Conservation (phyloP, 148 eudicot species). For the Drosera capensis region DNA sequence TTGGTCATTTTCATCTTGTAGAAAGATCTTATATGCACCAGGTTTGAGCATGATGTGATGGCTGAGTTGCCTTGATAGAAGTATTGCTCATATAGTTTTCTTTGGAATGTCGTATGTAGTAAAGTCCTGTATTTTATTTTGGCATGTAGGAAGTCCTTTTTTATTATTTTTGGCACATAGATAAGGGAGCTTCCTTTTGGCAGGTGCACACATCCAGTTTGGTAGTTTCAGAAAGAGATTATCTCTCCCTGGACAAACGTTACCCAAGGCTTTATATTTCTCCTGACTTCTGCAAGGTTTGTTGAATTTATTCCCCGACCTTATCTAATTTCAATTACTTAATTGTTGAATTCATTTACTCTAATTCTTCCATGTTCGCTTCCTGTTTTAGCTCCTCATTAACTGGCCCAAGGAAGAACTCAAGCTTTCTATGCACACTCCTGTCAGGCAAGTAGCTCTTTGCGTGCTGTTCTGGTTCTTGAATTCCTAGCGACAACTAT, state of each 20-base stretch:
- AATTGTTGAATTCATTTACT: slow-evolving; percentile 1
- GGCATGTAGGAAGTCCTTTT: no score
- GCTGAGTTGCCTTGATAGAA: no score
- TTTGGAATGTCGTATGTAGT: no score
- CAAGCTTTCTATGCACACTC: slow-evolving; percentile 57
- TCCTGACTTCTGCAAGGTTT: slow-evolving; percentile 78
- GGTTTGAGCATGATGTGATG: no score
- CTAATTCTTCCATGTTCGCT: slow-evolving; percentile 1
- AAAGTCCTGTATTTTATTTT: neutral
- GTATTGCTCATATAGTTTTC: no score
- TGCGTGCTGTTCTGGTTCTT: neutral
- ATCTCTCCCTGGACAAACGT: slow-evolving; percentile 64
- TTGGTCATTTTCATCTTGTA: no score
- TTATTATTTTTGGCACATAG: neutral
- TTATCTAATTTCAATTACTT: neutral
- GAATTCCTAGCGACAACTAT: neutral
- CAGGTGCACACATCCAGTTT: slow-evolving; percentile 61
- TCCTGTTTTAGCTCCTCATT: slow-evolving; percentile 44
- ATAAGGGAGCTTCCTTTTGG: slow-evolving; percentile 3
- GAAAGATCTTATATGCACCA: no score
- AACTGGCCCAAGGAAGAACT: slow-evolving; percentile 74
- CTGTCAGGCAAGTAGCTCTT: slow-evolving; percentile 49
- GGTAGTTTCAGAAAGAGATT: slow-evolving; percentile 66
- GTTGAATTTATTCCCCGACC: neutral
- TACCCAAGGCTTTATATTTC: slow-evolving; percentile 63